Evolutionary conservation across 1,284 basidiomycete genomes (phyloP).

Genomic region (Bondarzewia mesenterica): DNA sequence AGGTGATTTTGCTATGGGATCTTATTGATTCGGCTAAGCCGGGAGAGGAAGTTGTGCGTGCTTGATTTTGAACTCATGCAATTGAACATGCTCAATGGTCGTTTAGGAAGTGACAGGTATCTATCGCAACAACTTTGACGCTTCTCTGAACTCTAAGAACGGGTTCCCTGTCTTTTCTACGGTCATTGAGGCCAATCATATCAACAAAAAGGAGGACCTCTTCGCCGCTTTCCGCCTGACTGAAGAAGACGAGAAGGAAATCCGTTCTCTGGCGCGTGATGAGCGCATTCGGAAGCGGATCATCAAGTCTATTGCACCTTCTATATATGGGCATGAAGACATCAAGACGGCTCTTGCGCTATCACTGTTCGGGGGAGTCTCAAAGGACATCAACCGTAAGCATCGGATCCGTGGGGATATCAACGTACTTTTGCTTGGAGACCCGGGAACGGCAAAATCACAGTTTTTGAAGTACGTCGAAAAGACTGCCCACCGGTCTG

Average conservation of each 20-base stretch:
- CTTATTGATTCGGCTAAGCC: constrained; percentile 97
- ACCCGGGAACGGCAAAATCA: constrained; percentile 98
- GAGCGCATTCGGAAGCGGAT: constrained; percentile 95
- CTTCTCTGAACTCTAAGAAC: constrained; percentile 96
- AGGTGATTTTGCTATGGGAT: constrained; percentile 97
- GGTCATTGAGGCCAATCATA: constrained; percentile 94
- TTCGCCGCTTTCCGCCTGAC: constrained; percentile 95
- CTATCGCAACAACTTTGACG: constrained; percentile 99
- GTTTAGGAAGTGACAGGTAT: constrained; percentile 89
- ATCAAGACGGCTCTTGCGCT: constrained; percentile 98
- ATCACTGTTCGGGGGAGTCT: constrained; percentile 88
- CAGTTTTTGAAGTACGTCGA: constrained; percentile 99
- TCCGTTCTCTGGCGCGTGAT: constrained; percentile 80
- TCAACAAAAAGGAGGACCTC: constrained; percentile 94
- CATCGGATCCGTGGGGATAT: constrained; percentile 96
- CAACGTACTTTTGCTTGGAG: constrained; percentile 91
- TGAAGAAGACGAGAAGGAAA: constrained; percentile 93
- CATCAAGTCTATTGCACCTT: constrained; percentile 96
- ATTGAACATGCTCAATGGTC: constrained; percentile 11
- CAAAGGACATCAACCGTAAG: constrained; percentile 96
- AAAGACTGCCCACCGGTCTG: constrained; percentile 94
- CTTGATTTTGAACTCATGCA: neutral
- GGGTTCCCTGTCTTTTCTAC: constrained; percentile 99
- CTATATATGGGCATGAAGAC: constrained; percentile 98
- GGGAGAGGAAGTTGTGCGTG: constrained; percentile 90